Evolutionary conservation across 208 protist genomes (phyloP), one percentile per base, ranked within the genome.

Genomic region (Leishmania braziliensis): DNA sequence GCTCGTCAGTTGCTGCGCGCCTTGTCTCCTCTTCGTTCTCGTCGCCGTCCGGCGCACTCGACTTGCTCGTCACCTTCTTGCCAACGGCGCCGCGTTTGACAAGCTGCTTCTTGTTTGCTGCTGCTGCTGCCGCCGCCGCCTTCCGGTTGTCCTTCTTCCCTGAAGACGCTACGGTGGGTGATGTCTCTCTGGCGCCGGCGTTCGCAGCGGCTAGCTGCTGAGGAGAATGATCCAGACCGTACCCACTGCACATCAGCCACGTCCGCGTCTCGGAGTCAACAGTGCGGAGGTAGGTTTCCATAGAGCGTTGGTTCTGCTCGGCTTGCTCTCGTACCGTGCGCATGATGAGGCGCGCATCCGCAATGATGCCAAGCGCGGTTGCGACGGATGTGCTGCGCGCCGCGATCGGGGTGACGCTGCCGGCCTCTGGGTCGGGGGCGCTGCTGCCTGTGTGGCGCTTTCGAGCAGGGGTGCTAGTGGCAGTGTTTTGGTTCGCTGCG

Each of bases 221-320:
- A 62, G 33, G 43, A 18, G 36, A 48, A 3, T 48, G 10, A 46
- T 20, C 77, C 54, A 86, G 72, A 26, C 62, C 51, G 77, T 75
- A 86, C 33, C 87, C 84, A 53, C 82, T 58, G 10, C 81, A 33
- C 26, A 84, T 77, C 71, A 88, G 79, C 89, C 89, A 92, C 79
- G 60, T 56, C 33, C 71, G 69, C 70, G 84, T 79, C 18, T 81
- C 77, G 2, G 14, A 39, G 43, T 85, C 54, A 18, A 85, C 73
- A 6, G 72, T n/a, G 6, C 16, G 14, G 14, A 79, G 66, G 51
- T 80, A 87, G 54, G 74, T 50, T 18, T 83, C 58, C 54, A 92
- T 77, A 75, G 63, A 63, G 54, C 36, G 53, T 16, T 72, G 82
- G 53, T 78, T 81, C 33, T 75, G 81, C 9, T 66, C 18, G 53